Evolutionary conservation across 2,329 filamentous ascomycete genomes (phyloP), one percentile per base, ranked within the genome.

Genomic region (Penicillium occitanis): DNA sequence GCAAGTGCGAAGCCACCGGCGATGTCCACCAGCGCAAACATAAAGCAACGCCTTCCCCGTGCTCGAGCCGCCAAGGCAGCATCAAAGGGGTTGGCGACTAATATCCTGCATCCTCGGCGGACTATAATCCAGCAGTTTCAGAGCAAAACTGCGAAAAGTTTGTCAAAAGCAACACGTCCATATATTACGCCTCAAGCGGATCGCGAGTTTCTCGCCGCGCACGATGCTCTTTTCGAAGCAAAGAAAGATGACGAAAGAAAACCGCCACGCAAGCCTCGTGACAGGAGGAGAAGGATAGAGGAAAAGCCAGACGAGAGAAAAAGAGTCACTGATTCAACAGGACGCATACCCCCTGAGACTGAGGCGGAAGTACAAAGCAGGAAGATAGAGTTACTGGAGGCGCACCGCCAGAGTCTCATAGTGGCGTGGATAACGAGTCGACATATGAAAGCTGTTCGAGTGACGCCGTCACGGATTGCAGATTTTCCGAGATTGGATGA

Each of bases 381-480:
- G 48, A 68, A 67, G 25, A 66, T 80, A 13, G 65, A 75, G 13
- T 67, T 72, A 25, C 65, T 81, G 17, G 73, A 80, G 66, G 69
- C 69, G 10, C 71, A 76, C 30, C 71, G 77, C 19, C 73, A 78
- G 65, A 76, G 75, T 66, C 71, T 78, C 48, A 73, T 73, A 35
- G 75, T 75, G 28, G 78, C 76, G 17, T 80, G 78, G 77, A 77
- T 74, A 2, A 76, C 77, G 19, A 72, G 74, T 44, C 72, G 76
- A 58, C 77, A 79, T 70, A 73, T 80, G 22, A 72, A 74, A 30
- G 70, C 76, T n/a, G 79, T 77, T 7, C 72, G 74, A 22, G 73
- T 77, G 13, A 72, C 77, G 13, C 74, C 73, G 10, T 73, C 74
- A n/a, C 66, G 70, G 11, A 67, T 73, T 40, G 68, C 73, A 4